Evolutionary conservation across 2,329 filamentous ascomycete species (phyloP), one percentile per base, ranked within the genome.

Genomic region (Cryphonectria nitschkei): DNA sequence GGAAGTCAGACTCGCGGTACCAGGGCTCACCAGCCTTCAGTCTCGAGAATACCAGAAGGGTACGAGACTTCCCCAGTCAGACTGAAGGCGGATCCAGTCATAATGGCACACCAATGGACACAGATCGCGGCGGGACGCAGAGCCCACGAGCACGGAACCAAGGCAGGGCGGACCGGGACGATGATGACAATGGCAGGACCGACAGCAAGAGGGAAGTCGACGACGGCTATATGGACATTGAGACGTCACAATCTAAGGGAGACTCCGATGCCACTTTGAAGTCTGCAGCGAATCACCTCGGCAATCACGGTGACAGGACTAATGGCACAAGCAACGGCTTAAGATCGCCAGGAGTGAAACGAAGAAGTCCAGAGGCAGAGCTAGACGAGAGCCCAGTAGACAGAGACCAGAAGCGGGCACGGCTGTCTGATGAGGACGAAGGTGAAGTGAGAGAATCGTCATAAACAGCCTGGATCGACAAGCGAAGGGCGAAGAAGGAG

Each of bases 31-130:
- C 88, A 13, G 82, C 83, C 11, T 89, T 89, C 75, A 82, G 83
- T 71, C 82, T 90, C 60, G 87, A 89, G 75, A 85, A 83, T 69
- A 89, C 88, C 2, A 81, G 87, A 41, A 83, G 84, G 63, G 83
- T 83, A 5, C 84, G 86, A 4, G 75, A 76, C 29, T 72, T 75
- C 54, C 75, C 80, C 54, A 83, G 82, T 73, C 82, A 83, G 67
- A 79, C 80, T 26, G 83, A 85, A 8, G 81, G 79, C 19, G 77
- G 80, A n/a, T 86, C 85, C 3, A 86, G 85, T 67, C 82, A 81
- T 29, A 83, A 83, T 37, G 84, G 82, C 43, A 88, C 86, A 1
- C 84, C 86, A 0, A 80, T 83, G 73, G 81, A 83, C 61, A 78
- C 81, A 14, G 85, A 87, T 43, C 81, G 84, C 61, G 81, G 80